Percentiles rank a stretch among this genome's conserved stretches.
Evolutionary conservation across 257 asterid genomes (phyloP).

Genomic region (Sherardia arvensis): DNA sequence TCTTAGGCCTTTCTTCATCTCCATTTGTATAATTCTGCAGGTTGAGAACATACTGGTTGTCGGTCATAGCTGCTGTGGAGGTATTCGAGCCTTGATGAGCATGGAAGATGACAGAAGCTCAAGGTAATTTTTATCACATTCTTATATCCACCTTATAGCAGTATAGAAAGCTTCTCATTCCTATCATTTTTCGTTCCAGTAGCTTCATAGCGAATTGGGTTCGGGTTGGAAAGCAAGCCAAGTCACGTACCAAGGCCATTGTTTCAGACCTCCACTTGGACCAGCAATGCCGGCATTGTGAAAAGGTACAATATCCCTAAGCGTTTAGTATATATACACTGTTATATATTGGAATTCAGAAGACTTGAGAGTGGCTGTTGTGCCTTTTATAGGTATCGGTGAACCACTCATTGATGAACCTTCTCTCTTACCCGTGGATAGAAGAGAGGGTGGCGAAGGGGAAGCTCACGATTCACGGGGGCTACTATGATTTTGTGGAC

Average conservation of each 20-base stretch:
- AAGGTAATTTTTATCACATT: conserved; percentile 29
- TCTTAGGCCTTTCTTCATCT: not conserved
- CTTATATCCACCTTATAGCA: not conserved
- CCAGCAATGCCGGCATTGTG: conserved; percentile 93
- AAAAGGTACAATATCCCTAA: conserved; percentile 42
- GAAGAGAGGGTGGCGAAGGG: conserved; percentile 58
- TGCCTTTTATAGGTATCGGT: conserved; percentile 52
- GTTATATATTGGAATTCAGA: not conserved
- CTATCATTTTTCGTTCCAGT: conserved; percentile 29
- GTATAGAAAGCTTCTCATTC: conserved; percentile 14
- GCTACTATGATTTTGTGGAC: conserved; percentile 79
- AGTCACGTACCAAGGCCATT: conserved; percentile 51
- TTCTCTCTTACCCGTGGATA: conserved; percentile 82
- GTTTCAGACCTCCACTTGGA: conserved; percentile 75
- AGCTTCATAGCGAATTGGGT: conserved; percentile 88
- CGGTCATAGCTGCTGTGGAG: conserved; percentile 98
- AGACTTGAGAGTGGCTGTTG: not conserved
- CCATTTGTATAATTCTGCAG: conserved; percentile 26
- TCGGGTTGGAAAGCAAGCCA: conserved; percentile 52
- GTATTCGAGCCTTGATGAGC: conserved; percentile 91
- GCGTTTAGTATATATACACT: not conserved
- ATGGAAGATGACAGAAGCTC: conserved; percentile 54
- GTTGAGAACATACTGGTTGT: conserved; percentile 73
- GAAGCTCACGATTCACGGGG: conserved; percentile 68
- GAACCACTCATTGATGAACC: conserved; percentile 66